Base-by-base conservation (phyloP, 2,329 filamentous ascomycete genomes). In the Xylariaceae sp. region DNA sequence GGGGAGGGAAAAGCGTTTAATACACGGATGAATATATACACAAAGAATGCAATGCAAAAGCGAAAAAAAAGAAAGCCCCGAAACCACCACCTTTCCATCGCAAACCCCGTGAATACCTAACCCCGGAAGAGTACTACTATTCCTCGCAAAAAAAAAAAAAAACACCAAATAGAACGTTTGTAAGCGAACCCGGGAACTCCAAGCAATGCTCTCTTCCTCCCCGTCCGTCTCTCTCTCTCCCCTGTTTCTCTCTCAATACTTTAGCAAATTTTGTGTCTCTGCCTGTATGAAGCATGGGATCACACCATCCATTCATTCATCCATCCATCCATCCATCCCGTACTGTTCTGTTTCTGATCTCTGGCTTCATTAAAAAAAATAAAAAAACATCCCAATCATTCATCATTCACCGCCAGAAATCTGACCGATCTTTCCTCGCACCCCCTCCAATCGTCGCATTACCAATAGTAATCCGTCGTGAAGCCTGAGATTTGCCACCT, bases 391-490 rank as follows among this genome's bases (percentile, higher is more conserved):
- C 19, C 19, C 19, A 19, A 19, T 19, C 19, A 19, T 19, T 3
- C 39, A 31, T 27, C 26, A 3, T 26, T 66, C 54, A 66, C 53
- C 64, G 60, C 64, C 63, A 66, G 39, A 53, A 47, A 27, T 58
- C 56, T 2, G 44, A 47, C 50, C 34, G 62, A 4, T 62, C 61
- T 54, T 53, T 64, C 49, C 54, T 61, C 19, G 49, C 50, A 29
- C 45, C 40, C 5, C 58, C 60, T 1, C 52, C 59, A 65, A 67
- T 63, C 27, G 62, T 70, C 50, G 69, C 66, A 52, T 70, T 60
- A 35, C 72, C 72, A 64, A 76, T 76, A 69, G 74, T 76, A 56
- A 74, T 73, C 52, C 74, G 72, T 45, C 74, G 73, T 63, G 65
- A 62, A 31, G 53, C 64, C 64, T 45, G 65, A 60, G 63, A 60